These are phyloP conservation scores for Meyerozyma guilliermondii DNA, from an alignment of 1,139 yeast genomes.

Conservation along the genomic window DNA sequence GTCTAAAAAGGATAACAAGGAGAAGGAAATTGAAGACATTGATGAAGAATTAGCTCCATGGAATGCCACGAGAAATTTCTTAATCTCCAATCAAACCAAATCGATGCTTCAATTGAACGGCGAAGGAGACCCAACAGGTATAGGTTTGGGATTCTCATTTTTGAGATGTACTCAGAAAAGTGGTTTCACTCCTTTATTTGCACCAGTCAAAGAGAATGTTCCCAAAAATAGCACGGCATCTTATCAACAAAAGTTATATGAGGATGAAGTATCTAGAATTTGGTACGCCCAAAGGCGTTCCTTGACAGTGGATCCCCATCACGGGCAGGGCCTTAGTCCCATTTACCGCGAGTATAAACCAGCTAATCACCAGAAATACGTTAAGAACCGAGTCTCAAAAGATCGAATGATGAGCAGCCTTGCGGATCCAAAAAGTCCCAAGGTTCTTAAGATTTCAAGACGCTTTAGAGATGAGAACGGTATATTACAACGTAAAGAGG, in stretches of 20 bases:
- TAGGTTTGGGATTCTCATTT: constrained; percentile 87
- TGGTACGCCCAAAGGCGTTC: constrained; percentile 85
- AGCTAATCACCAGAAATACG: constrained; percentile 27
- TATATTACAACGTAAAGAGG: constrained; percentile 76
- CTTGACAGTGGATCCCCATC: constrained; percentile 43
- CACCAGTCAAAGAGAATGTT: constrained; percentile 40
- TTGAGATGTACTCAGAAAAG: constrained; percentile 92
- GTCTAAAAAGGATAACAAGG: constrained; percentile 18
- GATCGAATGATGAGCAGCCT: constrained; percentile 16
- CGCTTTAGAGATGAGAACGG: constrained; percentile 83
- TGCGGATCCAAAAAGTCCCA: constrained; percentile 12
- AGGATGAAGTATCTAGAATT: constrained; percentile 80
- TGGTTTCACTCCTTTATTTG: constrained; percentile 68
- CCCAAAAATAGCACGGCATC: constrained; percentile 55
- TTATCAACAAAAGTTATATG: constrained; percentile 86
- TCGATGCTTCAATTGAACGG: constrained; percentile 96
- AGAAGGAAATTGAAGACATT: constrained; percentile 41
- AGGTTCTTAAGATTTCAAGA: constrained; percentile 71
- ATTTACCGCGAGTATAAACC: constrained; percentile 40
- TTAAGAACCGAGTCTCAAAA: constrained; percentile 28
- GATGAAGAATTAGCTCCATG: constrained; percentile 92
- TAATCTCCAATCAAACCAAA: constrained; percentile 92
- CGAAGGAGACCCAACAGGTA: constrained; percentile 95
- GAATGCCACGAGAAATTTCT: constrained; percentile 86
- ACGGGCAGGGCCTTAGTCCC: constrained; percentile 21